Base-by-base conservation (phyloP, 257 asterid species). In the Jacaranda copaia region DNA sequence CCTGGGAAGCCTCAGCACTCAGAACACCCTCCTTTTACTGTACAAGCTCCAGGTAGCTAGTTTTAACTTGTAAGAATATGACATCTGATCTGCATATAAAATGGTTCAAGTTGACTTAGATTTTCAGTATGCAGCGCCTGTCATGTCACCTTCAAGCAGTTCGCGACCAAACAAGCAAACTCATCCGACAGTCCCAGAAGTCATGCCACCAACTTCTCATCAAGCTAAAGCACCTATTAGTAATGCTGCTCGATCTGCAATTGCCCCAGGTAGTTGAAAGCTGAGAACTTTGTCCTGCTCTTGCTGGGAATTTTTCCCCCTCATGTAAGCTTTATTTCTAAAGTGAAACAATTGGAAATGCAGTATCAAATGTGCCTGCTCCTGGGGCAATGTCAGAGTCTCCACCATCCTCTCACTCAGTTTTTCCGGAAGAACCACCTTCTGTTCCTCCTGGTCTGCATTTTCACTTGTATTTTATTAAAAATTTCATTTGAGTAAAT, bases 41-140 rank as follows among this genome's bases (percentile, higher is more conserved):
- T 80, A 60, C 87, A 81, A 70, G 78, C 85, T 62, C 88, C 96
- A 83, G 97, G 98, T 93, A 87, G 56, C 59, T 68, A 63, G 78
- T 69, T 70, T 61, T 68, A 49, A 56, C 49, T 52, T 53, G 52
- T 73, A 51, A 70, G 53, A 36, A 61, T 58, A 72, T 76, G 74
- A 4, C 62, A 43, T 79, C 45, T 69, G 49, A 8, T 84, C 68
- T 5, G 19, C 57, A n/a, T 19, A 38, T 59, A 19, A 62, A 52
- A 59, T 85, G 70, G 80, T 81, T 84, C 76, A 42, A 59, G 81
- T 74, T 82, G 72, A 73, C 76, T 66, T 70, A 82, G 70, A 52
- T 70, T 79, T 72, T 75, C 82, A 82, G 79, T 72, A 53, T 70
- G 85, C 88, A 87, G 93, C 81, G 40, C 88, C 96, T 32, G 62